Evolutionary conservation across 192 early-diverging fungal species (phyloP).

Genomic region (Umbelopsis isabellina): DNA sequence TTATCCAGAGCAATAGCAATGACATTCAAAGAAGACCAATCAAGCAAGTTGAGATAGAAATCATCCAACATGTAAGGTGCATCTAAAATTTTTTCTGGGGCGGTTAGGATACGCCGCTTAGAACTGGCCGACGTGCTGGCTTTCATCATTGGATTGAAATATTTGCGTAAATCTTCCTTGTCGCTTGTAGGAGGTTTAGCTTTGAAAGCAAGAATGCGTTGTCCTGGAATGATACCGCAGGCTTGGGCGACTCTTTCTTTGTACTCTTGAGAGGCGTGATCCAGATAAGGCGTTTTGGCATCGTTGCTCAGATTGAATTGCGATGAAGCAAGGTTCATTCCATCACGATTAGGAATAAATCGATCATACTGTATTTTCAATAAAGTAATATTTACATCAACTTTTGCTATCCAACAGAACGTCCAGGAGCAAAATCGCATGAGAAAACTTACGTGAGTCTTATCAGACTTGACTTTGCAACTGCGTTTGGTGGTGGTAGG

Average conservation of each 20-base stretch:
- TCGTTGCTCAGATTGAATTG: slow-evolving; percentile 65
- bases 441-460: neutral
- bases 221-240: slow-evolving; percentile 76
- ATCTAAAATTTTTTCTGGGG: slow-evolving; percentile 86
- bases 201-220: slow-evolving; percentile 82
- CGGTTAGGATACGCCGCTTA: slow-evolving; percentile 75
- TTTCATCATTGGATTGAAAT: slow-evolving; percentile 56
- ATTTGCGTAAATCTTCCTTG: slow-evolving; percentile 52
- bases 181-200: slow-evolving; percentile 72
- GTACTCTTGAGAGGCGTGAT: slow-evolving; percentile 58
- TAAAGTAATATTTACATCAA: too few species aligned
- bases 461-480: slow-evolving; percentile 4
- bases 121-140: slow-evolving; percentile 28
- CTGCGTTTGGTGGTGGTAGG: slow-evolving; percentile 7
- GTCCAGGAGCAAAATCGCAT: too few species aligned
- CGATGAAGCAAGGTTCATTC: slow-evolving; percentile 68
- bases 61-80: slow-evolving; percentile 90
- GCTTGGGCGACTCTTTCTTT: slow-evolving; percentile 83
- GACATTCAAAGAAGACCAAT: slow-evolving; percentile 84
- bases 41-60: slow-evolving; percentile 94
- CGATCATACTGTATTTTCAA: slow-evolving; percentile 68
- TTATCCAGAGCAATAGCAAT: slow-evolving; percentile 87
- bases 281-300: slow-evolving; percentile 35
- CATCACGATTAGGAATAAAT: slow-evolving; percentile 83
- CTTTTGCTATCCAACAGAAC: too few species aligned